Evolutionary conservation across 139 green algal species (phyloP).

Genomic region (Chlamydomonas urium): DNA sequence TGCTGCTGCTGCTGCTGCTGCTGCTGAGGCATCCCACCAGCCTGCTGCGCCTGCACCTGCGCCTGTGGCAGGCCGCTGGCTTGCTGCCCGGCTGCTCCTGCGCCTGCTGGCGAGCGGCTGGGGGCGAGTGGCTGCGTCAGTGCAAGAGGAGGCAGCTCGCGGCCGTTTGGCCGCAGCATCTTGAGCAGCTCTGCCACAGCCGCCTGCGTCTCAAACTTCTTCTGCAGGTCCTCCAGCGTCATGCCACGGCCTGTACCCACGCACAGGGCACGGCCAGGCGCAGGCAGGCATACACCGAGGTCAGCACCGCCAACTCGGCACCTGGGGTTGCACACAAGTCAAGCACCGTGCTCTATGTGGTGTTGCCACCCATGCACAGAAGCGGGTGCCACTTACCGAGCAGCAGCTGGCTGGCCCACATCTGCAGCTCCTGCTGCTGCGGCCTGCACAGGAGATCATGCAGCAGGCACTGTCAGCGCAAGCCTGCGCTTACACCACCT

Average conservation of each 20-base stretch:
- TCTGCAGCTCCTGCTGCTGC: slow-evolving; percentile 41
- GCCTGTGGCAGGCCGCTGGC: background rate
- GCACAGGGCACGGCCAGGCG: too few relatives aligned
- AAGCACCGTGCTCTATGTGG: too few relatives aligned
- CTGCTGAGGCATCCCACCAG: too few relatives aligned
- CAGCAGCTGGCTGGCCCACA: slow-evolving; percentile 53
- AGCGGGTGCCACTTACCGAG: slow-evolving; percentile 37
- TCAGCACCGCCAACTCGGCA: too few relatives aligned
- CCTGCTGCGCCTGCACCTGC: slow-evolving; percentile 4
- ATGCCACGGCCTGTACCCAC: slow-evolving; percentile 25
- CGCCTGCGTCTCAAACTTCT: slow-evolving; percentile 38
- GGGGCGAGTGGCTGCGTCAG: background rate
- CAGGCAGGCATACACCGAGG: too few relatives aligned
- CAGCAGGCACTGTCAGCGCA: too few relatives aligned
- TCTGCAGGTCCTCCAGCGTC: slow-evolving; percentile 34
- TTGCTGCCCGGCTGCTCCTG: slow-evolving; percentile 18
- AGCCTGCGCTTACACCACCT: too few relatives aligned
- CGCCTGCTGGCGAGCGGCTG: slow-evolving; percentile 2
- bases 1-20: slow-evolving; percentile 14
- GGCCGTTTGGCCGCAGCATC: slow-evolving; percentile 25
- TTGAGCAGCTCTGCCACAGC: slow-evolving; percentile 42
- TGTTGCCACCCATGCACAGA: too few relatives aligned
- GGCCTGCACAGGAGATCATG: slow-evolving; percentile 20
- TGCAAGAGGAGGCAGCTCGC: background rate
- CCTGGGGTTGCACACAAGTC: too few relatives aligned